Evolutionary conservation across 306 rosid genomes (phyloP).

Genomic region (Crotalaria pallida): DNA sequence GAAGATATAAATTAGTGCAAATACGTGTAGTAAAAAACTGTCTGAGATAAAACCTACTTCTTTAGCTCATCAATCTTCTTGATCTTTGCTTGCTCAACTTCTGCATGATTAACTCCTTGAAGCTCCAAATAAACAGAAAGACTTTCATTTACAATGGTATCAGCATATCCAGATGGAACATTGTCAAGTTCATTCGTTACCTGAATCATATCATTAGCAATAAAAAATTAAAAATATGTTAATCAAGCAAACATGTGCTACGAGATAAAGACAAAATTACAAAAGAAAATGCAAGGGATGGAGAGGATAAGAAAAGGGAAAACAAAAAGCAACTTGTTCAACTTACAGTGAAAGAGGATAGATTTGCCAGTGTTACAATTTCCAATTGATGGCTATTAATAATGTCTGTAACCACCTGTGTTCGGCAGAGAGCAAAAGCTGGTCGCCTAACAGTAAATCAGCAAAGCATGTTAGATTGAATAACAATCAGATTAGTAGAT

Average conservation of each 20-base stretch:
- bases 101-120: slow-evolving; percentile 31
- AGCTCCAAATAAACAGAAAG: slow-evolving; percentile 46
- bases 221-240: background rate
- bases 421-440: slow-evolving; percentile 37
- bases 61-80: slow-evolving; percentile 43
- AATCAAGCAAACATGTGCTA: background rate
- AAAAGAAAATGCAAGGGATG: background rate
- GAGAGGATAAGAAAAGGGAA: background rate
- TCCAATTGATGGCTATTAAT: slow-evolving; percentile 42
- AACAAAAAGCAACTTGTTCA: background rate
- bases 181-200: slow-evolving; percentile 27
- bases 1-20: background rate
- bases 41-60: slow-evolving; percentile 26
- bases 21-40: background rate
- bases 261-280: background rate
- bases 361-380: slow-evolving; percentile 71
- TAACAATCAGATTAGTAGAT: background rate
- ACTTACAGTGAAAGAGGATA: slow-evolving; percentile 65
- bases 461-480: slow-evolving; percentile 3
- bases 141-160: slow-evolving; percentile 35
- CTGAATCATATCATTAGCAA: slow-evolving; percentile 24
- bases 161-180: slow-evolving; percentile 33
- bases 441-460: slow-evolving; percentile 34
- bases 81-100: slow-evolving; percentile 33
- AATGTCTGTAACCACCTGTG: slow-evolving; percentile 25